Evolutionary conservation across 2,329 filamentous ascomycete genomes (phyloP), one percentile per base, ranked within the genome.

Genomic region (Nothophoma quercina): DNA sequence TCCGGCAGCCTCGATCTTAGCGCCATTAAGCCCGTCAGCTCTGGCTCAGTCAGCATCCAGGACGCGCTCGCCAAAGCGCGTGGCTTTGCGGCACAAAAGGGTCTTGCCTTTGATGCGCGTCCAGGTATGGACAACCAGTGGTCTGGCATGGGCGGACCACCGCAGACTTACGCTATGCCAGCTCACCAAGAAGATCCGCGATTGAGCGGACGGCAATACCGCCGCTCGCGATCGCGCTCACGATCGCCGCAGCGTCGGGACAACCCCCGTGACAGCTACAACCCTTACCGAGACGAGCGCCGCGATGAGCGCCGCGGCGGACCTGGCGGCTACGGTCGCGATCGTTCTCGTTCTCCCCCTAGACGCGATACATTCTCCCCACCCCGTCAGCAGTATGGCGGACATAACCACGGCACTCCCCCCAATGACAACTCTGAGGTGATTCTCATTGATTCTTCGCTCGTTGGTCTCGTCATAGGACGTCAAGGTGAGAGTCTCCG

Each of bases 401-500:
- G 64, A 76, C 83, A 64, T 61, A 47, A 66, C 49, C 80, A 86
- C 46, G 87, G 86, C 29, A 85, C 87, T 18, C 76, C 82, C 60
- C 80, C 79, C 38, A 86, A 89, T 63, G 89, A 91, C 61, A 89
- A 88, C 66, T 84, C 85, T 19, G 92, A 96, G 77, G 89, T 88
- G 19, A 92, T 96, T 62, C 85, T 89, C 65, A 91, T 96, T 67
- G 91, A 96, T 70, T 91, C 90, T 18, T 90, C 87, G 65, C 82
- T 96, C 39, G 92, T 96, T 43, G 92, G 92, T 33, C 81, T 96
- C 26, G 96, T 96, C 67, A 96, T 96, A 69, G 92, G 92, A 45
- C 86, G 92, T 55, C 89, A 93, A 69, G 92, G 92, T 62, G 93
- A 96, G 77, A 96, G 96, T 64, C 79, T 96, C 34, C 83, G 91